Conservation (phyloP, 441 rosid species). For the Hura crepitans region DNA sequence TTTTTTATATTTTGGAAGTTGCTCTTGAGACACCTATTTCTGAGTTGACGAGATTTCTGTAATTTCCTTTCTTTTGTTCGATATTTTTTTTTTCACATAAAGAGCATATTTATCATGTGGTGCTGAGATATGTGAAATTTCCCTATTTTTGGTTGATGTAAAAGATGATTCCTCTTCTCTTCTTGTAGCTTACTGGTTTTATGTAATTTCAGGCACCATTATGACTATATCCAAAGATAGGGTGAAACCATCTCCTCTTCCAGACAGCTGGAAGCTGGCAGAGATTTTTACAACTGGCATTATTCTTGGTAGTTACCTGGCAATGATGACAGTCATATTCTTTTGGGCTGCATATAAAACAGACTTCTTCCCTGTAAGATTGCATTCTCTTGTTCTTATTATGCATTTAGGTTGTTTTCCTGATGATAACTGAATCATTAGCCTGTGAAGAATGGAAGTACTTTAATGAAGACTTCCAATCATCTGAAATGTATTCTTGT, state of each 20-base stretch:
- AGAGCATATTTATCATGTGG: too few species aligned
- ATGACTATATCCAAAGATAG: constrained; percentile 99
- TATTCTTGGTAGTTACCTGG: constrained; percentile 89
- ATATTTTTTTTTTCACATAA: not conserved
- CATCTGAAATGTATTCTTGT: not conserved
- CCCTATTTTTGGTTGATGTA: not conserved
- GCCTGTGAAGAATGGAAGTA: not conserved
- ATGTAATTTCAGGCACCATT: constrained; percentile 67
- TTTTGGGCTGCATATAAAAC: constrained; percentile 95
- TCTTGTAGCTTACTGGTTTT: constrained; percentile 20
- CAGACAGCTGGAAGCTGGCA: constrained; percentile 97
- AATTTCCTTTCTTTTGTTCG: not conserved
- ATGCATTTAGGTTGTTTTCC: constrained; percentile 1
- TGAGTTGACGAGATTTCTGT: not conserved
- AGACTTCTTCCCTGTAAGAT: constrained; percentile 78
- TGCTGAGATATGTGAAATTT: not conserved
- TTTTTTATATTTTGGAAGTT: not conserved
- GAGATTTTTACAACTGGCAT: constrained; percentile 89
- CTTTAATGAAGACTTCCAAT: not conserved
- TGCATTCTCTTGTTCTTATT: constrained; percentile 11
- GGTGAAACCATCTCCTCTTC: constrained; percentile 96
- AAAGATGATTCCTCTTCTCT: not conserved
- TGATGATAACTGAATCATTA: constrained; percentile 3
- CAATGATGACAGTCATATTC: constrained; percentile 96
- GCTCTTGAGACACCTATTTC: not conserved